Base-by-base conservation (phyloP, 768 basidiomycete genomes). In the Podaxis sp. region DNA sequence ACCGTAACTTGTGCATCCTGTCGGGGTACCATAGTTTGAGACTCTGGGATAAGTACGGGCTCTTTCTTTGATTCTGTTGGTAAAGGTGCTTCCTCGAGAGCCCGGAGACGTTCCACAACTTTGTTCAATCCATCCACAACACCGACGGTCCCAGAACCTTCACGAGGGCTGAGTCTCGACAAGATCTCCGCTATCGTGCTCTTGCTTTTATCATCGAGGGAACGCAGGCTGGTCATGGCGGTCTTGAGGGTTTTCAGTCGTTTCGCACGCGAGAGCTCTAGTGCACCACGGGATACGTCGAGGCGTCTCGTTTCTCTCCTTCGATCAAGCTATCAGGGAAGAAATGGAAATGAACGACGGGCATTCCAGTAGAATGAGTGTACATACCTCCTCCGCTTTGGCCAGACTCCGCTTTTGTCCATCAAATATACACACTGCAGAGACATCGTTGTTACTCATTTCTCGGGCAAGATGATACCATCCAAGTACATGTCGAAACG, bases 341-440 rank as follows among this genome's bases (percentile, higher is more conserved):
- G 27, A 41, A 29, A 1, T n/a, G 3, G 19, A 17, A 27, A n/a
- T 8, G 6, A 24, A 9, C 3, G 6, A 1, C 2, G 3, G 46
- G 46, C 0, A 52, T 12, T 25, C 17, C 37, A 27, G 19, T 36
- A 47, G 38, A 37, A 0, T 2, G 15, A 17, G 15, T 8, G 15
- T 6, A 70, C 79, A 55, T 59, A 90, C 92, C 82, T 94, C 93
- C 38, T 77, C 75, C 43, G 83, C 77, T 70, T 94, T 94, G 11
- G 93, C 92, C 15, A 71, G 55, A 69, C 75, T 85, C 24, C 92
- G 83, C 61, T 83, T 75, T 64, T 82, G 81, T 11, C 92, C 93
- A 67, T 94, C 92, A 67, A 94, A 94, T 0, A 94, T 85, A 68
- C 91, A 93, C 7, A 93, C 81, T 4, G 85, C 83, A 36, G 77